A percentile compares a stretch with the other conserved stretches of the same genome.
Conservation (phyloP, 2,329 filamentous ascomycete species). For the Volutella citrinella region DNA sequence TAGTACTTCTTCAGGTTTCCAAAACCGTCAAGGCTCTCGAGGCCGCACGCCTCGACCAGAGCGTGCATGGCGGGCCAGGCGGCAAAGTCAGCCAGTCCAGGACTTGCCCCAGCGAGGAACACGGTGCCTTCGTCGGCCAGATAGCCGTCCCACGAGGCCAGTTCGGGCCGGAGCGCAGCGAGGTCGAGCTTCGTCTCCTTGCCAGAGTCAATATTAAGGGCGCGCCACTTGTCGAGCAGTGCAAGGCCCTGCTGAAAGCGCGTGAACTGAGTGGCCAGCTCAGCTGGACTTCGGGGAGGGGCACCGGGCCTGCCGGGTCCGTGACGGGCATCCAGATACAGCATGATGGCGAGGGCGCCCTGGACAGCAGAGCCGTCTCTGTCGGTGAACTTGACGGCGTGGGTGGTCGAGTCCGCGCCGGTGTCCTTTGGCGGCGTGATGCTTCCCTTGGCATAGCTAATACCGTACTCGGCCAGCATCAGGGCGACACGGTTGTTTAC, state of each 20-base stretch:
- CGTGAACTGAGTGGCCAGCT: constrained; percentile 36
- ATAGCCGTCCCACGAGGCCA: constrained; percentile 41
- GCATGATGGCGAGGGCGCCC: constrained; percentile 52
- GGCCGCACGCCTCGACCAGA: constrained; percentile 35
- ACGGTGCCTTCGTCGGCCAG: constrained; percentile 27
- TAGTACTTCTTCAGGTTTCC: constrained; percentile 37
- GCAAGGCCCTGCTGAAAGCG: constrained; percentile 39
- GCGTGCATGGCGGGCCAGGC: constrained; percentile 54
- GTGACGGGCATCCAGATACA: constrained; percentile 59
- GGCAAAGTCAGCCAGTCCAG: constrained; percentile 52
- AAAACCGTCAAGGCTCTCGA: constrained; percentile 28
- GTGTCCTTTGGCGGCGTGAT: constrained; percentile 20
- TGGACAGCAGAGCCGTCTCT: constrained; percentile 51
- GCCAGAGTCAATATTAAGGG: constrained; percentile 5
- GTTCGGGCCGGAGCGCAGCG: constrained; percentile 27
- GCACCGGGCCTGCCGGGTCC: constrained; percentile 28
- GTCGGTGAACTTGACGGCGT: constrained; percentile 50
- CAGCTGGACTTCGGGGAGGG: constrained; percentile 18
- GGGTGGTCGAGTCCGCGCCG: not conserved
- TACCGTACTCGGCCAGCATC: constrained; percentile 46
- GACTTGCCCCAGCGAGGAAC: constrained; percentile 43
- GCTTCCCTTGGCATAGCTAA: constrained; percentile 46
- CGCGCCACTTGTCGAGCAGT: constrained; percentile 36
- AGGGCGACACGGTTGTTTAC: constrained; percentile 49
- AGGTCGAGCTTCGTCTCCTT: constrained; percentile 10